Conservation (phyloP, 805 yeast species). For the Metschnikowia reukaufii region DNA sequence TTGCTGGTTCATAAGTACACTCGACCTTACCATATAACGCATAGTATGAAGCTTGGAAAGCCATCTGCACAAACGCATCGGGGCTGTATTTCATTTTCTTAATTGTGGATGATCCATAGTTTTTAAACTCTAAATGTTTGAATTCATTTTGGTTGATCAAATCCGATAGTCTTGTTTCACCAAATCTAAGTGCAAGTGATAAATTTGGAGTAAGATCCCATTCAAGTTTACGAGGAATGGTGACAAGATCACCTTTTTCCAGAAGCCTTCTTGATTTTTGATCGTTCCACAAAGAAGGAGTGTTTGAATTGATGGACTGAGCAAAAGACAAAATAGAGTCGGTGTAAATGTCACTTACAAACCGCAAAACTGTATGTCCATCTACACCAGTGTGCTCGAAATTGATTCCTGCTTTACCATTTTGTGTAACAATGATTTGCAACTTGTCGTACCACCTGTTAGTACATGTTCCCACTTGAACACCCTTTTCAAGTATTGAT, state of each 20-base stretch:
- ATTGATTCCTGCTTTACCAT: conserved; percentile 90
- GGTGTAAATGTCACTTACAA: conserved; percentile 87
- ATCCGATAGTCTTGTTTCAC: conserved; percentile 86
- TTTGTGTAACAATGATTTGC: conserved; percentile 81
- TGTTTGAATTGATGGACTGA: conserved; percentile 69
- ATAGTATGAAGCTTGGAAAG: conserved; percentile 88
- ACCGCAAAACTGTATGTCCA: conserved; percentile 88
- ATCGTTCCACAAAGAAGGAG: conserved; percentile 67
- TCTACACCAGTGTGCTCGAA: conserved; percentile 95
- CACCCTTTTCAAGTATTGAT: conserved; percentile 74
- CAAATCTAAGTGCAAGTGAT: conserved; percentile 78
- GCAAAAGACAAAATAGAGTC: conserved; percentile 89
- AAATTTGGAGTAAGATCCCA: conserved; percentile 81
- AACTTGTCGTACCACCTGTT: conserved; percentile 94
- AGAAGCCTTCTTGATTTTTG: conserved; percentile 22
- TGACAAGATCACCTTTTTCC: conserved; percentile 41
- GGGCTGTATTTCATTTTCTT: conserved; percentile 87
- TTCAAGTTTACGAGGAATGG: conserved; percentile 82
- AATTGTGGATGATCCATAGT: conserved; percentile 73
- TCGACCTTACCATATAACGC: conserved; percentile 91
- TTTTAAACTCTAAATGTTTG: conserved; percentile 70
- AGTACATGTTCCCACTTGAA: conserved; percentile 91
- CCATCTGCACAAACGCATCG: conserved; percentile 93
- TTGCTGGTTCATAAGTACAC: conserved; percentile 93
- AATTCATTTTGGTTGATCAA: conserved; percentile 88